These are phyloP conservation scores for Irpex sp. DNA, from an alignment of 1,284 basidiomycete genomes.

Conservation along the genomic window DNA sequence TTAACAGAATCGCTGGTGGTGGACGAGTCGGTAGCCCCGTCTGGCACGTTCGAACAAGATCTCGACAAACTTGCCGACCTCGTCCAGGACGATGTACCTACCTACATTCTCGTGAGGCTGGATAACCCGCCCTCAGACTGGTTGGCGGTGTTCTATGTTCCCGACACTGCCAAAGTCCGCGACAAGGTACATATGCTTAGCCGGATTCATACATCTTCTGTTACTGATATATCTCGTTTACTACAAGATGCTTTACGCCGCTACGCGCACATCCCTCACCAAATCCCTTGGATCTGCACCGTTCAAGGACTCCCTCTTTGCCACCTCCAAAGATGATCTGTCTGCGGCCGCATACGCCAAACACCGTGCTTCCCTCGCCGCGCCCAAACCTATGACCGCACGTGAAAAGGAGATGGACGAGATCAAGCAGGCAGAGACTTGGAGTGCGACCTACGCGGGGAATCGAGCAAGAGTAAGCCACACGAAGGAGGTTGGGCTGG, in stretches of 20 bases:
- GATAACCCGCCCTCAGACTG: constrained; percentile 61
- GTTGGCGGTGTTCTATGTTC: constrained; percentile 73
- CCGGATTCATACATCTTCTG: too few relatives aligned
- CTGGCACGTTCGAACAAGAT: constrained; percentile 56
- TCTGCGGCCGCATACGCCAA: constrained; percentile 67
- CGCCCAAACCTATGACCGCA: constrained; percentile 77
- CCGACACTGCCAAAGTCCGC: constrained; percentile 68
- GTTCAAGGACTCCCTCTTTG: constrained; percentile 80
- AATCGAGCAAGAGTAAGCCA: constrained; percentile 52
- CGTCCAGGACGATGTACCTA: constrained; percentile 57
- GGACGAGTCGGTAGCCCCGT: constrained; percentile 43
- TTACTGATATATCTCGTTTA: too few relatives aligned
- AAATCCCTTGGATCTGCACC: constrained; percentile 74
- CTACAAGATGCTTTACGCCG: constrained; percentile 98
- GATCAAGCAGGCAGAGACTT: constrained; percentile 66
- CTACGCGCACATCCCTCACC: constrained; percentile 69
- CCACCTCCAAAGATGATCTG: constrained; percentile 70
- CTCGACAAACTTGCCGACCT: constrained; percentile 52
- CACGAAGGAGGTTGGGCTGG: constrained; percentile 53
- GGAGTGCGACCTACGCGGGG: constrained; percentile 48
- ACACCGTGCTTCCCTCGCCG: constrained; percentile 68
- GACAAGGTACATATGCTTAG: too few relatives aligned
- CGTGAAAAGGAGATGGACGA: constrained; percentile 79
- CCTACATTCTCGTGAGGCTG: constrained; percentile 68
- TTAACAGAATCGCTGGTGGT: constrained; percentile 62